Conservation (phyloP, 2,329 filamentous ascomycete species). For the Neobulgaria alba region DNA sequence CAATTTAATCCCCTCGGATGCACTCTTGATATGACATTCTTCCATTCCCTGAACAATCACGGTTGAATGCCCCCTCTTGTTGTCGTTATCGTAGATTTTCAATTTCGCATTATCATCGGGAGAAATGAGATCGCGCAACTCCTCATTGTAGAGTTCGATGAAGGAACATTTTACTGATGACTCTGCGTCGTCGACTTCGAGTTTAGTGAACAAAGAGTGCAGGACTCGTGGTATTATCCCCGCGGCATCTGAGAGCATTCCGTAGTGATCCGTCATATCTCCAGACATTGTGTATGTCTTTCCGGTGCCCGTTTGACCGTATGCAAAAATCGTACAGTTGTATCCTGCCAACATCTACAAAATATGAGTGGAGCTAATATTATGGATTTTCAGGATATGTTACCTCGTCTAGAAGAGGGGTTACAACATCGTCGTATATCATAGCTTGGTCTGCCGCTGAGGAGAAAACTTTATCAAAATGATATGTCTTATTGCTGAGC, state of each 20-base stretch:
- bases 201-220: conserved; percentile 75
- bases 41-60: conserved; percentile 98
- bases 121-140: conserved; percentile 81
- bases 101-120: conserved; percentile 75
- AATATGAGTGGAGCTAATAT: conserved; percentile 7
- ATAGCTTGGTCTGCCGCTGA: conserved; percentile 88
- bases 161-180: conserved; percentile 95
- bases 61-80: conserved; percentile 71
- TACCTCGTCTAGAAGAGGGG: conserved; percentile 88
- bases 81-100: conserved; percentile 86
- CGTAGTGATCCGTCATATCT: conserved; percentile 82
- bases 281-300: conserved; percentile 99
- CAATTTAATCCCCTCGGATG: conserved; percentile 77
- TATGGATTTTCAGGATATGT: conserved; percentile 19
- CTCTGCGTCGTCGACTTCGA: conserved; percentile 71
- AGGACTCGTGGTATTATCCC: conserved; percentile 92
- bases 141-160: conserved; percentile 97
- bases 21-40: conserved; percentile 83
- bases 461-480: conserved; percentile 95
- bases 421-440: conserved; percentile 91
- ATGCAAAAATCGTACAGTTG: conserved; percentile 98
- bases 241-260: conserved; percentile 80
- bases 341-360: conserved; percentile 80
- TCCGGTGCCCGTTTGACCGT: conserved; percentile 94
- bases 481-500: conserved; percentile 90